A percentile compares a stretch with the other conserved stretches of the same genome.
Conservation (phyloP, 331 rosid genomes). For the Saraca asoca region DNA sequence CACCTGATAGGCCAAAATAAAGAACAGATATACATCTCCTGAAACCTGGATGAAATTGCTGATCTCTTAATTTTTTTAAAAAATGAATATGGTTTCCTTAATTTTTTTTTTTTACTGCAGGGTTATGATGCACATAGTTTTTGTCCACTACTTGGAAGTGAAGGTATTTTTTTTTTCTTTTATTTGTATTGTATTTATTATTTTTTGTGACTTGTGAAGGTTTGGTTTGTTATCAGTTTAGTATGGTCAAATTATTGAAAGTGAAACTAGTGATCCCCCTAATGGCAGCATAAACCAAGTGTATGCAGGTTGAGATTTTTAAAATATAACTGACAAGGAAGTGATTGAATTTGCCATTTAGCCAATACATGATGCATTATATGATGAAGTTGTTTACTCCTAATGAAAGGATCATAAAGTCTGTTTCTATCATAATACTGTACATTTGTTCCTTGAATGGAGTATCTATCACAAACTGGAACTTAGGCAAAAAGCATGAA, state of each 20-base stretch:
- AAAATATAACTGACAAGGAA: background rate
- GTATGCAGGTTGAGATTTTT: conserved; percentile 3
- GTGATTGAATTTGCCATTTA: conserved; percentile 5
- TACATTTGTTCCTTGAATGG: background rate
- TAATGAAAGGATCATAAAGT: conserved; percentile 9
- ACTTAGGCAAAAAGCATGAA: conserved; percentile 22
- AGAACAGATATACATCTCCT: conserved; percentile 11
- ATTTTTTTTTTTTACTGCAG: conserved; percentile 52
- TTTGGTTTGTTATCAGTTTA: no score
- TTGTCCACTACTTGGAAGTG: conserved; percentile 91
- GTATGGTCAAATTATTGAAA: background rate
- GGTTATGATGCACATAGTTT: conserved; percentile 88
- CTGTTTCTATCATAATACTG: conserved; percentile 23
- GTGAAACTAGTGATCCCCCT: conserved; percentile 7
- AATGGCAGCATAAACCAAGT: background rate
- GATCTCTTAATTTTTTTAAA: background rate
- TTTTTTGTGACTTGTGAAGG: no score
- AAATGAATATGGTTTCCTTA: conserved; percentile 29
- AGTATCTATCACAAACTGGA: background rate
- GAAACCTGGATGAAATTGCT: no score
- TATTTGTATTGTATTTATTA: conserved; percentile 14
- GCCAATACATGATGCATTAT: conserved; percentile 12
- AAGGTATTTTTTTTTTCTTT: conserved; percentile 59
- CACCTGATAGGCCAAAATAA: background rate
- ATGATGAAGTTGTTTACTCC: background rate